Base-by-base conservation (phyloP, 1,284 basidiomycete species). In the Fomitopsis schrenkii region DNA sequence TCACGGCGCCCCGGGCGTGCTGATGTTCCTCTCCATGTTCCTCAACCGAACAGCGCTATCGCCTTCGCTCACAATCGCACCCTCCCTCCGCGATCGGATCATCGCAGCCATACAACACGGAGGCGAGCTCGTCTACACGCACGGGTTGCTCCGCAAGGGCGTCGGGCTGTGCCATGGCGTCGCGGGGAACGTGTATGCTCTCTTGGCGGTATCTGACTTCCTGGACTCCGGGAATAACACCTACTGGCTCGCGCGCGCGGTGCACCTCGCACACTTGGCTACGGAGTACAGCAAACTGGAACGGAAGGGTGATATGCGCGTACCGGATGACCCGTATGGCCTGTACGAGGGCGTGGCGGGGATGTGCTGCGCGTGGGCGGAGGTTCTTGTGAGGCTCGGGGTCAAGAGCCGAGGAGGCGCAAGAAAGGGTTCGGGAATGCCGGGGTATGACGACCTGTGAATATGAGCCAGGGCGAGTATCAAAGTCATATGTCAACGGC, bases 151-250 rank as follows among this genome's bases (percentile, higher is more conserved):
- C 17, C 75, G 75, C 3, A 85, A 86, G 68, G 84, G 84, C 26
- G 70, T 84, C 17, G 83, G 84, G 0, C 72, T 85, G 15, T 86
- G 84, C 66, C 83, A 86, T 66, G 84, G 84, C 6, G 76, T 82
- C 8, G 80, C 76, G 12, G 83, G 83, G 5, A 79, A 73, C 41
- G 77, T 84, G 9, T 84, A 78, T 62, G 79, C 82, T 2, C 75
- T 85, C 8, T 75, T 86, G 30, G 76, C 80, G 1, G 77, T 76
- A 4, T 77, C 81, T 57, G 77, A 80, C 57, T 64, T 59, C 30
- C 65, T 70, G 22, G 64, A 68, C 38, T 36, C 33, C 9, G 30
- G 28, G 14, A 22, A 28, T 6, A 36, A 62, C 42, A 40, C 55
- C 38, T 62, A 65, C 38, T 71, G 68, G 68, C 62, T 83, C 35